Evolutionary conservation across 441 rosid species (phyloP).

Genomic region (Bruguiera hainesii): DNA sequence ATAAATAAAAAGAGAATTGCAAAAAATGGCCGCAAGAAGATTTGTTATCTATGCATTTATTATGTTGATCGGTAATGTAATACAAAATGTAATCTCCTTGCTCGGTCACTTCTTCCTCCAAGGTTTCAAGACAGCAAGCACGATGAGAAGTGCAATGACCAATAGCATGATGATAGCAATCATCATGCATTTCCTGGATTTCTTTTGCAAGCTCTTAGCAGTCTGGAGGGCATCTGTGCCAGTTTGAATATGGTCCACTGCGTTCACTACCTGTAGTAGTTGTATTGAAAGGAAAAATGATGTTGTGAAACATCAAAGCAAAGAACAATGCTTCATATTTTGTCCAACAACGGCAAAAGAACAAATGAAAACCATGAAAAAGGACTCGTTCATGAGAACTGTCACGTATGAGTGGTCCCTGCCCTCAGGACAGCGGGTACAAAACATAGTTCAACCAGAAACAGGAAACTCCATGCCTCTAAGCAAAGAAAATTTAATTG

Average conservation of each 20-base stretch:
- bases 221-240: constrained; percentile 52
- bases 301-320: not conserved
- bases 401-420: no score
- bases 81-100: not conserved
- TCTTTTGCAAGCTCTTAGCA: constrained; percentile 55
- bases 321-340: no score
- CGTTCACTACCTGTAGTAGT: constrained; percentile 41
- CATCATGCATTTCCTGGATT: constrained; percentile 68
- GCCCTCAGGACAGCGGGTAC: no score
- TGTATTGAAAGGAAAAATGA: not conserved
- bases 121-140: constrained; percentile 51
- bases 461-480: no score
- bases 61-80: no score
- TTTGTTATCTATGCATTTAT: no score
- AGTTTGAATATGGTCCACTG: constrained; percentile 50
- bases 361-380: no score
- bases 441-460: no score
- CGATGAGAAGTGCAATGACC: constrained; percentile 46
- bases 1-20: no score
- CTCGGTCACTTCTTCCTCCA: constrained; percentile 40
- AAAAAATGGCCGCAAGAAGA: no score
- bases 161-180: constrained; percentile 50
- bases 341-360: not conserved
- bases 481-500: no score
- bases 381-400: not conserved